phyloP scores from a whole-genome alignment of 2,329 filamentous ascomycete genomes.

The Cordyceps fumosorosea region DNA sequence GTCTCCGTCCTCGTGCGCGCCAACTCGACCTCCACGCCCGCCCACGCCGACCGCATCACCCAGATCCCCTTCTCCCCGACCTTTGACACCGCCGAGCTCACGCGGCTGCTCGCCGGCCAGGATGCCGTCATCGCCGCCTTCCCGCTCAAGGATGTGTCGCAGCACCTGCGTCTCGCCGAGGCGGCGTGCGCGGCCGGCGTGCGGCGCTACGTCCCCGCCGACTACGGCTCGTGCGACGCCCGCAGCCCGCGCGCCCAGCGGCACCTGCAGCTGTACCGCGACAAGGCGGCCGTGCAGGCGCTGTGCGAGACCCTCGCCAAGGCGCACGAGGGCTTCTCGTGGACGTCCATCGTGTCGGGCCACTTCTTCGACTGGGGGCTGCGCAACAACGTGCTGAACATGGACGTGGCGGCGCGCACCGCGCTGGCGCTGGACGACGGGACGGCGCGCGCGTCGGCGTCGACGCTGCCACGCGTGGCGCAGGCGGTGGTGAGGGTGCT shows the following conservation, averaged over 20 bases:
- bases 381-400: conserved; percentile 28
- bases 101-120: conserved; percentile 43
- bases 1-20: conserved; percentile 49
- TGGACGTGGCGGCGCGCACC: conserved; percentile 37
- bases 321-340: conserved; percentile 39
- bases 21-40: conserved; percentile 23
- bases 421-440: conserved; percentile 47
- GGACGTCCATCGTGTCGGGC: conserved; percentile 40
- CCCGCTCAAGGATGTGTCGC: conserved; percentile 36
- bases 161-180: conserved; percentile 44
- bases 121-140: conserved; percentile 47
- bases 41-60: conserved; percentile 17
- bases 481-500: conserved; percentile 44
- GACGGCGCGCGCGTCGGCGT: conserved; percentile 38
- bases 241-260: conserved; percentile 28
- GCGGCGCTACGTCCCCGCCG: conserved; percentile 54
- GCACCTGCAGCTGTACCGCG: conserved; percentile 27
- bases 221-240: conserved; percentile 41
- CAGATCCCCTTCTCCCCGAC: conserved; percentile 23
- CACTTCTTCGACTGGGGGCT: conserved; percentile 46
- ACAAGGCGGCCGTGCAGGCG: conserved; percentile 27
- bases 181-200: conserved; percentile 54
- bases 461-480: conserved; percentile 42
- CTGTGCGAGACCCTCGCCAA: conserved; percentile 26
- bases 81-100: conserved; percentile 32